Conservation (phyloP, 164 flowering plant species). For the Vitis amurensis region DNA sequence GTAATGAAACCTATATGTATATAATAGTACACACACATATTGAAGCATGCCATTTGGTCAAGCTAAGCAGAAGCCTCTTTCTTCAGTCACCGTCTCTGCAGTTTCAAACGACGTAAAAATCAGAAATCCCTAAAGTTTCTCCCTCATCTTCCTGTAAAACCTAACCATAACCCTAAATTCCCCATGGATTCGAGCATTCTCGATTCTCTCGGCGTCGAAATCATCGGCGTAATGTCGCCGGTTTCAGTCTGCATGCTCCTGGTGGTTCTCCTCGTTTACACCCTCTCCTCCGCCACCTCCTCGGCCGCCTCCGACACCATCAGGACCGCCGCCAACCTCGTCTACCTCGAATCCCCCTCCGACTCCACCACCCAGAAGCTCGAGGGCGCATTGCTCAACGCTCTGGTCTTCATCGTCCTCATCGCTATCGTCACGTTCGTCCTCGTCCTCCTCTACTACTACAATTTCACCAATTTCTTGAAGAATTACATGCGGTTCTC, state of each 20-base stretch:
- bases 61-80: too few relatives aligned
- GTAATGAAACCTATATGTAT: too few relatives aligned
- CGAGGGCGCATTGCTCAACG: slow-evolving; percentile 77
- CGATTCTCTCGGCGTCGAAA: slow-evolving; percentile 62
- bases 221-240: slow-evolving; percentile 77
- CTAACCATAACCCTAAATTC: neutral
- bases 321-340: slow-evolving; percentile 85
- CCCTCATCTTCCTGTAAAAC: too few relatives aligned
- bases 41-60: too few relatives aligned
- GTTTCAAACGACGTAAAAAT: too few relatives aligned
- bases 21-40: too few relatives aligned
- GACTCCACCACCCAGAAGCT: slow-evolving; percentile 69
- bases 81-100: too few relatives aligned
- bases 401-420: slow-evolving; percentile 67
- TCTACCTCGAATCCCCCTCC: slow-evolving; percentile 75
- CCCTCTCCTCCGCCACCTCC: slow-evolving; percentile 44
- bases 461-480: slow-evolving; percentile 73
- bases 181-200: slow-evolving; percentile 66
- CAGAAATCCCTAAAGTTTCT: too few relatives aligned
- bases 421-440: slow-evolving; percentile 74
- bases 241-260: slow-evolving; percentile 89
- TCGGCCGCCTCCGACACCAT: slow-evolving; percentile 28
- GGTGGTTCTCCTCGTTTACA: slow-evolving; percentile 75
- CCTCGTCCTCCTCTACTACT: slow-evolving; percentile 77
- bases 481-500: slow-evolving; percentile 86